A percentile compares a stretch with the other conserved stretches of the same genome.
phyloP scores from a whole-genome alignment of 768 basidiomycete genomes.

The Hygrophoropsis aurantiaca region DNA sequence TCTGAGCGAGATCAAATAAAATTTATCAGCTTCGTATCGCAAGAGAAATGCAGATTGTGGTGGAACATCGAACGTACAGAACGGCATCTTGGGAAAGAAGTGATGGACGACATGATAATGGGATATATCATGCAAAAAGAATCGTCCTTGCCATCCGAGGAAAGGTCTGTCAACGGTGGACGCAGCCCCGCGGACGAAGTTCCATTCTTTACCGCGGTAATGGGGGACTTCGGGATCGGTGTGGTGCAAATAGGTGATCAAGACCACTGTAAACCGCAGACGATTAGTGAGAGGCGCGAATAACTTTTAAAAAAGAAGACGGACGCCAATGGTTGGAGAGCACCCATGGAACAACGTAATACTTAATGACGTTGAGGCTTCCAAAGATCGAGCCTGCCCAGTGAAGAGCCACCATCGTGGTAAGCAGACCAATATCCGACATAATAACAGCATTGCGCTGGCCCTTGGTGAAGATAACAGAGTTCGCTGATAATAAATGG shows the following conservation, averaged over 20 bases:
- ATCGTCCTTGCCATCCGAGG: slow-evolving; percentile 63
- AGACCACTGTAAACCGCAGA: slow-evolving; percentile 21
- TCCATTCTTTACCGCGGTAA: slow-evolving; percentile 58
- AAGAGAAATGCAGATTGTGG: not conserved
- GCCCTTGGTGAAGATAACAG: slow-evolving; percentile 52
- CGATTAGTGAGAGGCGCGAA: not conserved
- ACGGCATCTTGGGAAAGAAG: slow-evolving; percentile 43
- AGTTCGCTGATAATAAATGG: slow-evolving; percentile 54
- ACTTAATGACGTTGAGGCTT: slow-evolving; percentile 41
- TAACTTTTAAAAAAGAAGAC: slow-evolving; percentile 13
- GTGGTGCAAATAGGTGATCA: slow-evolving; percentile 62
- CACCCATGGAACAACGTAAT: slow-evolving; percentile 57
- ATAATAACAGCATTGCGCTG: slow-evolving; percentile 54
- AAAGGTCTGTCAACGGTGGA: slow-evolving; percentile 59
- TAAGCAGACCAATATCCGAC: slow-evolving; percentile 56
- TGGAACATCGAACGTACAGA: slow-evolving; percentile 4
- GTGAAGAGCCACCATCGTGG: slow-evolving; percentile 43
- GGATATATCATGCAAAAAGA: slow-evolving; percentile 67
- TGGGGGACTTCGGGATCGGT: slow-evolving; percentile 59
- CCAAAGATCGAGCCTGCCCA: slow-evolving; percentile 40
- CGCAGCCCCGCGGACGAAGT: slow-evolving; percentile 60
- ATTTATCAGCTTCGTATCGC: too few relatives aligned
- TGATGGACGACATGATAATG: slow-evolving; percentile 68
- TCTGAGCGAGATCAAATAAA: slow-evolving; percentile 10
- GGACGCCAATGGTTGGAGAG: slow-evolving; percentile 55